Base-by-base conservation (phyloP, 2,329 filamentous ascomycete genomes). In the Fusarium mexicanum region DNA sequence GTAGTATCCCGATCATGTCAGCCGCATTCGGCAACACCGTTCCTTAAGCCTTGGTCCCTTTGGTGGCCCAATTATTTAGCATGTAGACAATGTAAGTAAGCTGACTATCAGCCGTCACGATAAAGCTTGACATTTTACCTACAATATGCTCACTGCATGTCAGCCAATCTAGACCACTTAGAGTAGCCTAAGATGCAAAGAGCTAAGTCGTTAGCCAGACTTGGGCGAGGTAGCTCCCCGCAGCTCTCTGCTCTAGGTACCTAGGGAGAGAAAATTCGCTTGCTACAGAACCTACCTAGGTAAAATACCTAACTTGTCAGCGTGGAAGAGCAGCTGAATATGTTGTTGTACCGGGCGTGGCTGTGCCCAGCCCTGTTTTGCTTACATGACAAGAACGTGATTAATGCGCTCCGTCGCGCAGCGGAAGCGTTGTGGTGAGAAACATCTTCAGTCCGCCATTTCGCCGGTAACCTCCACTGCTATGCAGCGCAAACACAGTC, bases 11-110 rank as follows among this genome's bases (percentile, higher is more conserved):
- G 29, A 35, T 38, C 7, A 13, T 50, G 53, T 61, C 29, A 61
- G 65, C 63, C 29, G 29, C 24, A 41, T 67, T 47, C 48, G 64
- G 64, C 61, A 17, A 54, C 40, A 31, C 63, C 41, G 61, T 43
- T 20, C 40, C 2, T 18, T 5, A 2, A 3, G 31, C 17, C 17
- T 24, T 24, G 17, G 22, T 1, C 48, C 48, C 12, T 35, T 11
- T 1, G 8, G 14, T n/a, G 18, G 9, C 35, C 46, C 20, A 66
- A 50, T 64, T 5, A 20, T 22, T 7, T 16, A 43, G 3, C 22
- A 8, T 26, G 0, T 46, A 16, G 10, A 2, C 5, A 35, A 16
- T 38, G 10, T 13, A 24, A 59, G 44, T 24, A 38, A 40, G 16
- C 51, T 31, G 29, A 60, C n/a, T 6, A 35, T 37, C 38, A 51